Conservation (phyloP, 108 stramenopile species). For the Pseudonitzschia multiseries region DNA sequence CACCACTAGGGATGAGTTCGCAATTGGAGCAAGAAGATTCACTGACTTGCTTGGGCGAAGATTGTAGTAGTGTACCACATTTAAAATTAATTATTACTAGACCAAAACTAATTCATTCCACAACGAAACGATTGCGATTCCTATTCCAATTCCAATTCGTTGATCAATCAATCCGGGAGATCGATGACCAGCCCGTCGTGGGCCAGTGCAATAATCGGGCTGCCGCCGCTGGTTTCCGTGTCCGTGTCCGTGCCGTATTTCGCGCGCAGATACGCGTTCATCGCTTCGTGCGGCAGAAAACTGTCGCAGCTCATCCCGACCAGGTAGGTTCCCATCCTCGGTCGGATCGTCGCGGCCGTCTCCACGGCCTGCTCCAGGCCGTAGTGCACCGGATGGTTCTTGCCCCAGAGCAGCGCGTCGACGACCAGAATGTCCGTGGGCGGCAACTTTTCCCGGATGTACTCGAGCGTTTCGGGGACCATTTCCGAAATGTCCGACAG, state of each 20-base stretch:
- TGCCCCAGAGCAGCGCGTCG: constrained; percentile 54
- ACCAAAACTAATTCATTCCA: too few species aligned
- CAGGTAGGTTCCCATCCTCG: constrained; percentile 56
- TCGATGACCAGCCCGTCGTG: constrained; percentile 61
- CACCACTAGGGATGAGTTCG: too few species aligned
- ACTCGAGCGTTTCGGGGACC: constrained; percentile 68
- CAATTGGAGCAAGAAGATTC: too few species aligned
- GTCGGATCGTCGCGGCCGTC: constrained; percentile 46
- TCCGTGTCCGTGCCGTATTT: constrained; percentile 32
- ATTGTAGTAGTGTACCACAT: too few species aligned
- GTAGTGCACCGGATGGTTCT: constrained; percentile 65
- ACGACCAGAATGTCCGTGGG: constrained; percentile 79
- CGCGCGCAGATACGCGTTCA: constrained; percentile 53
- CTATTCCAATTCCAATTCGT: too few species aligned
- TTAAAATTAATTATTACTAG: too few species aligned
- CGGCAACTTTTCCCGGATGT: constrained; percentile 58
- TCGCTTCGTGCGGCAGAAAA: constrained; percentile 77
- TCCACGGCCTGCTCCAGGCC: constrained; percentile 63
- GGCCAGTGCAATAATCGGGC: constrained; percentile 48
- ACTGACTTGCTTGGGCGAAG: too few species aligned
- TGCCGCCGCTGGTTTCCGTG: constrained; percentile 16
- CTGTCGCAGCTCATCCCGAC: constrained; percentile 86
- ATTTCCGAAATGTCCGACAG: constrained; percentile 81
- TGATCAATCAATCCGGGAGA: not conserved
- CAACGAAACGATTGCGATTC: too few species aligned